A percentile compares a stretch with the other conserved stretches of the same genome.
Evolutionary conservation across 768 basidiomycete genomes (phyloP).

Genomic region (Exidia glandulosa): DNA sequence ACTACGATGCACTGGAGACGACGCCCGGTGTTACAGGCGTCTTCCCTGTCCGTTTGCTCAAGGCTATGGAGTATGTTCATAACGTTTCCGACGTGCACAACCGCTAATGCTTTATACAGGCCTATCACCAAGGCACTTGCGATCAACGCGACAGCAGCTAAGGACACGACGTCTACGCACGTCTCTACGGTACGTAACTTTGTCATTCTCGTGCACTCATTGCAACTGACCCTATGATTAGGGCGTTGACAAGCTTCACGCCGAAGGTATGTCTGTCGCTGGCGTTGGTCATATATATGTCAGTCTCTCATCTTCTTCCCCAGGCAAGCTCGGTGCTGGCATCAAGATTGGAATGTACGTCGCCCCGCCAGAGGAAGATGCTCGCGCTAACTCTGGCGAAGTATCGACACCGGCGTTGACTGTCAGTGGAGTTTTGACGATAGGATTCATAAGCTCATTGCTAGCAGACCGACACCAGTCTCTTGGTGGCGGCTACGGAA

Average conservation of each 20-base stretch:
- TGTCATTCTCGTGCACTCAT: not conserved
- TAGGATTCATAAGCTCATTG: not conserved
- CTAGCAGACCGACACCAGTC: constrained; percentile 43
- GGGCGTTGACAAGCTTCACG: constrained; percentile 61
- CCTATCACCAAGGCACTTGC: constrained; percentile 29
- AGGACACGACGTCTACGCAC: constrained; percentile 41
- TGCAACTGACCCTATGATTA: constrained; percentile 10
- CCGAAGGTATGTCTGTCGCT: constrained; percentile 45
- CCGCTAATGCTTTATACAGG: constrained; percentile 15
- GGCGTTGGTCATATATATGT: constrained; percentile 63
- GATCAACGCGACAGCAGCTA: constrained; percentile 30
- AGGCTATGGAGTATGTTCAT: constrained; percentile 30
- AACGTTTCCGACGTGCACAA: not conserved
- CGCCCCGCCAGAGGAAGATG: no score
- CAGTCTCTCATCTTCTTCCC: constrained; percentile 10
- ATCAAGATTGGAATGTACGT: not conserved
- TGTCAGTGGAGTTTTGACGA: not conserved
- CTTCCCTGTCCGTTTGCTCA: constrained; percentile 38
- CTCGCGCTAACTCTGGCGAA: no score
- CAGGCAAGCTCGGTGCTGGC: no score
- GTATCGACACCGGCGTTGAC: constrained; percentile 30
- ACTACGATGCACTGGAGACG: not conserved
- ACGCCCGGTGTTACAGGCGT: constrained; percentile 44
- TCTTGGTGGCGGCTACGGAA: constrained; percentile 44
- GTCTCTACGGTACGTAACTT: constrained; percentile 34